Evolutionary conservation across 129 eudicot genomes (phyloP).

Genomic region (Pseudognaphalium luteoalbum): DNA sequence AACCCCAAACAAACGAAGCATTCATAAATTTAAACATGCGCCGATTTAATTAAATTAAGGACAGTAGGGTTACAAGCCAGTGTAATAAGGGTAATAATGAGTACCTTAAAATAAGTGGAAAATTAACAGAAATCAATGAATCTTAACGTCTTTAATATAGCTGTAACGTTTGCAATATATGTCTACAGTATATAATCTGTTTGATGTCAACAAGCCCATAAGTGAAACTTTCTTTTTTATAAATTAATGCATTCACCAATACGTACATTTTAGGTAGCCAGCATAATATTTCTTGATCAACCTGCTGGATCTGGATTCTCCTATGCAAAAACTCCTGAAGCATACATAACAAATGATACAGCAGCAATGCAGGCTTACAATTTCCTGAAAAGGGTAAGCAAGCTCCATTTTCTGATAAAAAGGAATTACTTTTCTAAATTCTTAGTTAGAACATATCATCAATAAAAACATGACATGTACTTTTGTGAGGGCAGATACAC

Average conservation of each 20-base stretch:
- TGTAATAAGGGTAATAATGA: no score
- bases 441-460: background rate
- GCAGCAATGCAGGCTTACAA: slow-evolving; percentile 23
- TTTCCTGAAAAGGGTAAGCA: slow-evolving; percentile 29
- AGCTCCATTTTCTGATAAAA: background rate
- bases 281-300: slow-evolving; percentile 35
- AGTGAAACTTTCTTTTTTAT: background rate
- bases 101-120: no score
- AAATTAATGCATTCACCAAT: no score
- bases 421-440: background rate
- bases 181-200: background rate
- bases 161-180: background rate
- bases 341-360: slow-evolving; percentile 25
- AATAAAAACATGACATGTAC: background rate
- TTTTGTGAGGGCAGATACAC: no score
- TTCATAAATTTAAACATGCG: no score
- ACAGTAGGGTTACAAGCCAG: no score
- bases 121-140: no score
- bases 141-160: background rate
- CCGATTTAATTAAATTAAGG: no score
- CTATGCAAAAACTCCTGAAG: slow-evolving; percentile 22
- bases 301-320: slow-evolving; percentile 35
- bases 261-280: slow-evolving; percentile 30
- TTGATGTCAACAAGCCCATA: background rate
- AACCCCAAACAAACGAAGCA: no score